phyloP scores from a whole-genome alignment of 106 monocot species.

The Phalaenopsis equestris region DNA sequence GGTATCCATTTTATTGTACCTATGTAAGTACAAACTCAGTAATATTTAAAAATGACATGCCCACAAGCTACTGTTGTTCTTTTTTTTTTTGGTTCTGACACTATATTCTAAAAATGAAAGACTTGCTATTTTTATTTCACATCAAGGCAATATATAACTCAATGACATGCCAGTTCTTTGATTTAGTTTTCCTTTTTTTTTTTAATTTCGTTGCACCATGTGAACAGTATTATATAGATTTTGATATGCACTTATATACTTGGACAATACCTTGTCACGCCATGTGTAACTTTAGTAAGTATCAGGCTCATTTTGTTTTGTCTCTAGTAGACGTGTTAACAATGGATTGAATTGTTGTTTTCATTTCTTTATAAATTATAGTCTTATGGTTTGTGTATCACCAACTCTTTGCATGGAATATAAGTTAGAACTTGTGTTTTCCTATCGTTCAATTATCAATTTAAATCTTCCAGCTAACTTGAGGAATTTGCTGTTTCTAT shows the following conservation, averaged over 20 bases:
- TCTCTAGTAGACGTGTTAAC: not conserved
- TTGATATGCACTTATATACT: not conserved
- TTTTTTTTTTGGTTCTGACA: not conserved
- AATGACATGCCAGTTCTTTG: not conserved
- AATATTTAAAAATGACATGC: not conserved
- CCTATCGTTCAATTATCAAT: not conserved
- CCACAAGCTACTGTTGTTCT: not conserved
- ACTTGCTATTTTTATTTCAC: not conserved
- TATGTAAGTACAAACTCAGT: not conserved
- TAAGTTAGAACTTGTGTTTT: not conserved
- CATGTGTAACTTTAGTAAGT: not conserved
- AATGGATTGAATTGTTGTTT: not conserved
- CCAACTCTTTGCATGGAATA: not conserved
- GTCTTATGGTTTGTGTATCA: not conserved
- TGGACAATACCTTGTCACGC: not conserved
- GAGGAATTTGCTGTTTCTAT: not conserved
- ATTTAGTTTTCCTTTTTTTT: not conserved
- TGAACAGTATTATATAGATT: not conserved
- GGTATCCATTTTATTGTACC: not conserved
- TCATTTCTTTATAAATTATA: not conserved
- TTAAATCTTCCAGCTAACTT: not conserved
- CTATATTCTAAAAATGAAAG: slow-evolving; percentile 1
- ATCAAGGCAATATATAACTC: not conserved
- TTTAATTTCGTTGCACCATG: not conserved
- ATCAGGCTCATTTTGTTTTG: not conserved